Base-by-base conservation (phyloP, 306 rosid genomes). In the Trifolium subterraneum region DNA sequence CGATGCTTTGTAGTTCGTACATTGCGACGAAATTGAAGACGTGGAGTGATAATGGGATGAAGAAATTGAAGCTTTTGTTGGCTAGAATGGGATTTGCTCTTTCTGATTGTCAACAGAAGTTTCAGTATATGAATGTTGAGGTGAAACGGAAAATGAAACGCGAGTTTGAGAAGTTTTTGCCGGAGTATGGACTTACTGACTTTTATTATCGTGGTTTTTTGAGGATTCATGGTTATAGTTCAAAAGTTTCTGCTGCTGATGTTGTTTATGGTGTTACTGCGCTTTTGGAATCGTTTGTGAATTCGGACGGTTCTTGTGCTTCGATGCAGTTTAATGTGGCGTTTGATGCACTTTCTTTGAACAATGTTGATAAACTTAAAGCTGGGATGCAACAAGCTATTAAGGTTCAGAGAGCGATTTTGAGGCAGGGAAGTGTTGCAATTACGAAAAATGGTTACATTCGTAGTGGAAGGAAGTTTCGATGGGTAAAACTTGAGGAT, bases 251-350 rank as follows among this genome's bases (percentile, higher is more conserved):
- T 8, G 99, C 99, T 19, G 99, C 99, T 13, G 99, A 94, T 81
- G 98, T 94, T 62, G 99, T 94, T n/a, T 92, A 86, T 62, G 99
- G 99, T 5, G 96, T 94, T 20, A 94, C 99, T 13, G 99, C 99
- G 0, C 74, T 92, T 87, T 92, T 94, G 1, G 99, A 94, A 60
- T 94, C 97, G 7, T 94, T 86, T 72, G 89, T 86, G 56, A 86
- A 79, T 73, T 73, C 97, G 0, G 95, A 88, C 69, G 95, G 95
- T 25, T 83, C 95, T 23, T 84, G 95, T 83, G 97, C 93, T 72
- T 90, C 96, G 25, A 87, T 79, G 78, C 93, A 94, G 73, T 94
- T 90, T 29, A 88, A 91, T 5, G 87, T 82, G 75, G 99, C 99
- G n/a, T 90, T 86, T 64, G 96, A 94, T 82, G 89, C 98, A 2